Evolutionary conservation across 176 grass and related monocot genomes (phyloP).

Genomic region (Pontederia paniculata): DNA sequence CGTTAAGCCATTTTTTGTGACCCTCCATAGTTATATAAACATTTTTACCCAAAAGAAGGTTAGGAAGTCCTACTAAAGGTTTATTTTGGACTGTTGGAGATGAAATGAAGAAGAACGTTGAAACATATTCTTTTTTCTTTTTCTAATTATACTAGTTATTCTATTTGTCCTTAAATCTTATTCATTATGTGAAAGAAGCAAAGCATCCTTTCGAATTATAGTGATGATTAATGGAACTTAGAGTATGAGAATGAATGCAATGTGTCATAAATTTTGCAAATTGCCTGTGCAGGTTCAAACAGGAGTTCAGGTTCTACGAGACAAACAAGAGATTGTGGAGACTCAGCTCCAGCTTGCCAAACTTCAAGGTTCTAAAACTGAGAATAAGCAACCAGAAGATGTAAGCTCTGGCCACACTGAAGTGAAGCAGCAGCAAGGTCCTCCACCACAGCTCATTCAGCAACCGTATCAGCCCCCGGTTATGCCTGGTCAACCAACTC

Average conservation of each 20-base stretch:
- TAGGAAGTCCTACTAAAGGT: too few relatives aligned
- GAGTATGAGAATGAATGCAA: background rate
- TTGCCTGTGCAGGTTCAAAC: conserved; percentile 48
- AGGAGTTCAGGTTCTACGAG: conserved; percentile 68
- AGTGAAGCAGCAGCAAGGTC: conserved; percentile 24
- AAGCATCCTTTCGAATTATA: too few relatives aligned
- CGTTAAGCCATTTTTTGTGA: too few relatives aligned
- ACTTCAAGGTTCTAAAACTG: conserved; percentile 41
- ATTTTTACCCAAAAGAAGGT: too few relatives aligned
- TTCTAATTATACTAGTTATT: too few relatives aligned
- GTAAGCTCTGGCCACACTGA: conserved; percentile 22
- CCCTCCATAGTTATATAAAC: too few relatives aligned
- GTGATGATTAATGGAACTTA: too few relatives aligned
- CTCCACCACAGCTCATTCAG: conserved; percentile 31
- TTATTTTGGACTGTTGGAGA: too few relatives aligned
- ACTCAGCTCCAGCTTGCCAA: conserved; percentile 60
- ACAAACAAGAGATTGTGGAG: conserved; percentile 80
- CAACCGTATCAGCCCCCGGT: conserved; percentile 27
- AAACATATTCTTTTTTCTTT: too few relatives aligned
- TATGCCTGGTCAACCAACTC: conserved; percentile 20
- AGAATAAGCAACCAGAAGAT: conserved; percentile 29
- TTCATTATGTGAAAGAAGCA: too few relatives aligned
- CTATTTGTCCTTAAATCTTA: too few relatives aligned
- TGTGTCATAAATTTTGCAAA: conserved; percentile 7
- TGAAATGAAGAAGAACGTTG: too few relatives aligned